Evolutionary conservation across 345 rosid genomes (phyloP), one percentile per base, ranked within the genome.

Genomic region (Cardamine resedifolia): DNA sequence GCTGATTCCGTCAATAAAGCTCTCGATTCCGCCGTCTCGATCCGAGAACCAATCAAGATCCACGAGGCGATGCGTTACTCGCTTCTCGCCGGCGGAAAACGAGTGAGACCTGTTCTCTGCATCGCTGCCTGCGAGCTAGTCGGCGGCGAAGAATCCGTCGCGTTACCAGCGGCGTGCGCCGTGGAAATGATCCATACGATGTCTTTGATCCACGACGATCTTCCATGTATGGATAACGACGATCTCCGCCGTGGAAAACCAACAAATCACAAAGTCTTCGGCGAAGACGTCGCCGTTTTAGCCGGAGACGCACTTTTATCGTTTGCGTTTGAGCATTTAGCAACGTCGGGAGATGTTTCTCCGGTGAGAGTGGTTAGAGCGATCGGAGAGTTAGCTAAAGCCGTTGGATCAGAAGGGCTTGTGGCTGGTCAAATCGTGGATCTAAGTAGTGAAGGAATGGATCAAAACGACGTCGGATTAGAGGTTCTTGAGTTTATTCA

Each of bases 171-270:
- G 1, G 94, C 98, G 12, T 93, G 98, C 48, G 96, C 92, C 2
- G 81, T 90, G 16, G 94, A 93, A 65, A 93, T 90, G 98, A 87
- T 90, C 57, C 97, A 90, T 60, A 87, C 97, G 53, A 93, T 90
- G 97, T 90, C 94, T 1, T 66, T 93, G 19, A 90, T 93, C 55
- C 98, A 93, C 52, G 98, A 93, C 71, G 97, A 90, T 51, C 85
- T 92, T 26, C 97, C 98, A 14, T 88, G 93, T 49, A 87, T 90
- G 92, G 97, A 93, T 43, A 87, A 93, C 83, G 97, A 90, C 73
- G 94, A 87, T 51, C 85, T 90, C 74, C 97, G 98, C 74, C 93
- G 97, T 0, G 97, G 98, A 6, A 89, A 90, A 69, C 90, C 98
- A 27, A 90, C 97, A 9, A 93, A 90, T 70, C 98, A 93, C 79